A percentile compares a stretch with the other conserved stretches of the same genome.
These are phyloP conservation scores for Medicago arabica DNA, from an alignment of 306 rosid genomes.

Conservation along the genomic window DNA sequence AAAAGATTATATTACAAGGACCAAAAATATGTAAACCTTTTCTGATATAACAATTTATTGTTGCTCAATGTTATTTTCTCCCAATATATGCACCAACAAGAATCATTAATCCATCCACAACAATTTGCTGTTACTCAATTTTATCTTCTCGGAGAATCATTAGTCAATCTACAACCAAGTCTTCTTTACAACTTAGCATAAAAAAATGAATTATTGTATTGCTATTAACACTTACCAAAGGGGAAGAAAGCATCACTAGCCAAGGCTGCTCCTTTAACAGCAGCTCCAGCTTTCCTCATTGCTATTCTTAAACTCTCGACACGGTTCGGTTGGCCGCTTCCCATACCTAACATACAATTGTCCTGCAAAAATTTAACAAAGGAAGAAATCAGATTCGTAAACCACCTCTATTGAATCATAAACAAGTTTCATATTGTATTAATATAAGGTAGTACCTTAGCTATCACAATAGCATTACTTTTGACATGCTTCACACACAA, in stretches of 20 bases:
- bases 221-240: constrained; percentile 65
- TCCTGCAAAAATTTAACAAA: constrained; percentile 56
- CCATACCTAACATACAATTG: constrained; percentile 95
- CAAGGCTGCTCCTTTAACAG: constrained; percentile 88
- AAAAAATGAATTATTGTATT: not conserved
- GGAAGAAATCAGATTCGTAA: constrained; percentile 28
- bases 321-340: constrained; percentile 97
- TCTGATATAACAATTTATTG: no score
- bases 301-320: constrained; percentile 87
- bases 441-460: constrained; percentile 57
- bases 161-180: not conserved
- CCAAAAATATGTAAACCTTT: no score
- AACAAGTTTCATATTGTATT: not conserved
- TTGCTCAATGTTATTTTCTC: no score
- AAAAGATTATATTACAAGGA: no score
- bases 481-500: constrained; percentile 93
- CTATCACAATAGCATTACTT: constrained; percentile 93
- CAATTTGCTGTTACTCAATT: no score
- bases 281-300: constrained; percentile 86
- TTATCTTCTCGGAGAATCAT: no score
- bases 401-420: constrained; percentile 7
- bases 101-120: no score
- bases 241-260: constrained; percentile 99
- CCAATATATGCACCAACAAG: no score
- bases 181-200: not conserved